A percentile compares a stretch with the other conserved stretches of the same genome.
phyloP scores from a whole-genome alignment of 306 rosid genomes.

The Abrus pulchellus region DNA sequence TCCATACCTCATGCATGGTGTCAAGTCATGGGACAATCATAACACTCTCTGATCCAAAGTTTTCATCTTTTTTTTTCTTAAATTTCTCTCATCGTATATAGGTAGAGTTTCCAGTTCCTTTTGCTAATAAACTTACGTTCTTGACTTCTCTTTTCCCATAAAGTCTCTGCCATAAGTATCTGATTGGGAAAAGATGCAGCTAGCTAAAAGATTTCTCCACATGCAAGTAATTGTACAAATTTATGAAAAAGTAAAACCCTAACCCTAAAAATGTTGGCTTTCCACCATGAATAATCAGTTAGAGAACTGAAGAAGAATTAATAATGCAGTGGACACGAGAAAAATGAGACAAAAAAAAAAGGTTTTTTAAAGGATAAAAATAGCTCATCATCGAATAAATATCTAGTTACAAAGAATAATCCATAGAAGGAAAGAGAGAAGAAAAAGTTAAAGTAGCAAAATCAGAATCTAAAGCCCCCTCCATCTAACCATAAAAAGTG shows the following conservation, averaged over 20 bases:
- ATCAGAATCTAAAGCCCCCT: conserved; percentile 44
- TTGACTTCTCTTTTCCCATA: conserved; percentile 47
- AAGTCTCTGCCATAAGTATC: conserved; percentile 46
- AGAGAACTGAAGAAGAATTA: conserved; percentile 1
- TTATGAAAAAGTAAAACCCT: conserved; percentile 54
- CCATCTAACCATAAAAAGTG: conserved; percentile 18
- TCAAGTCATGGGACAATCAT: conserved; percentile 55
- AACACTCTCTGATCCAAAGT: conserved; percentile 31
- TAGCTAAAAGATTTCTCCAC: conserved; percentile 32
- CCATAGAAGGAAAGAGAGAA: conserved; percentile 16
- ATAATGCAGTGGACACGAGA: not conserved
- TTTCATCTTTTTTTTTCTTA: conserved; percentile 38
- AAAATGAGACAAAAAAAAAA: not conserved
- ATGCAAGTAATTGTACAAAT: conserved; percentile 32
- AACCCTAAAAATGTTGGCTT: conserved; percentile 51
- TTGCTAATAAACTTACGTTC: conserved; percentile 45
- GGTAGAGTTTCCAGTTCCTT: not conserved
- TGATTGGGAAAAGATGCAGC: conserved; percentile 33
- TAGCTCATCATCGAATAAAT: conserved; percentile 33
- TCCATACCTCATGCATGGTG: conserved; percentile 57
- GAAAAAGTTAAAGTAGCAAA: conserved; percentile 21
- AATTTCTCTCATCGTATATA: conserved; percentile 1
- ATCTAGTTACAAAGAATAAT: conserved; percentile 54
- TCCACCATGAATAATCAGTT: conserved; percentile 8
- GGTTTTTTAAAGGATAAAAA: not conserved